phyloP scores from a whole-genome alignment of 495 filamentous ascomycete genomes.

The Xylaria longipes region DNA sequence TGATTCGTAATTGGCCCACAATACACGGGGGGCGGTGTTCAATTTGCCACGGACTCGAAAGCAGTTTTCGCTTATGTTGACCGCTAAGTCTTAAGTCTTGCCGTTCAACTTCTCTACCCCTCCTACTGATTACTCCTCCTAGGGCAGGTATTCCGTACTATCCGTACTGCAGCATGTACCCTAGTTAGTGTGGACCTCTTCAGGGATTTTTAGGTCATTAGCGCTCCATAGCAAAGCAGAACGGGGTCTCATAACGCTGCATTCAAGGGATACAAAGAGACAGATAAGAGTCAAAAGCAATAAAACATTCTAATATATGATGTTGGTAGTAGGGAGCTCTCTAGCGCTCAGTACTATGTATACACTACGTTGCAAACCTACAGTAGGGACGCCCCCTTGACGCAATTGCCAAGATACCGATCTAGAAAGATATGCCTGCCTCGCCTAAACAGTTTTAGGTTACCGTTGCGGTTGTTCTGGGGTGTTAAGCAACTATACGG shows the following conservation, averaged over 20 bases:
- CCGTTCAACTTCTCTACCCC: not conserved
- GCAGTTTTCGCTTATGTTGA: not conserved
- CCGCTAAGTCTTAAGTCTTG: not conserved
- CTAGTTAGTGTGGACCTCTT: not conserved
- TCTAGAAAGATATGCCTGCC: not conserved
- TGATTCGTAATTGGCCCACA: not conserved
- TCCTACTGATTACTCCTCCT: constrained; percentile 2
- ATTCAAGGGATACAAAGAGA: not conserved
- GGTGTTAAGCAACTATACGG: not conserved
- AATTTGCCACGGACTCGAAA: not conserved
- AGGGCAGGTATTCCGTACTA: not conserved
- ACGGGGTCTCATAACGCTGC: not conserved
- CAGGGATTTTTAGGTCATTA: not conserved
- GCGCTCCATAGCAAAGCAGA: not conserved
- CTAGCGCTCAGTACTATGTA: not conserved
- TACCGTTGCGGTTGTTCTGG: not conserved
- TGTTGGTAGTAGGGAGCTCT: not conserved
- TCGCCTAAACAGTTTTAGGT: not conserved
- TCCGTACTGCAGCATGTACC: not conserved
- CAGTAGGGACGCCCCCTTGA: not conserved
- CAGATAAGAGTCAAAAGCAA: not conserved
- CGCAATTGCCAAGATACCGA: not conserved
- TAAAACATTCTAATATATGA: not conserved
- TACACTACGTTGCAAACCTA: not conserved
- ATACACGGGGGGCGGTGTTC: not conserved